A percentile compares a stretch with the other conserved stretches of the same genome.
Evolutionary conservation across 1,284 basidiomycete genomes (phyloP).

Genomic region (Taiwanofungus camphoratus): DNA sequence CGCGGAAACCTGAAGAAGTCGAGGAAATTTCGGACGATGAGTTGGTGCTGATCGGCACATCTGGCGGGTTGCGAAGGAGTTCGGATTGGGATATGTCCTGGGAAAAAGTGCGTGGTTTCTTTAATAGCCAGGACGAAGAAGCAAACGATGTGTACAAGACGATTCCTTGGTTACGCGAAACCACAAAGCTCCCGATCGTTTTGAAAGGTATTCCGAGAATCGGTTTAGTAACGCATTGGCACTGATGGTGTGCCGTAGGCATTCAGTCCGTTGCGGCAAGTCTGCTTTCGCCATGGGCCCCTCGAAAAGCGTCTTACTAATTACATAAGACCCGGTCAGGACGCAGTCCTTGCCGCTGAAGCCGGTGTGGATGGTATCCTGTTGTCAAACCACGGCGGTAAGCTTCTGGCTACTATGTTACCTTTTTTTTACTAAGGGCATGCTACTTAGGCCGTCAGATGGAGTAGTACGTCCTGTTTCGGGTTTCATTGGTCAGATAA

Average conservation of each 20-base stretch:
- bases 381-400: slow-evolving; percentile 89
- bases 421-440: slow-evolving; percentile 3
- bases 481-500: background rate
- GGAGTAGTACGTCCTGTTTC: slow-evolving; percentile 51
- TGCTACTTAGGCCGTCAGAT: slow-evolving; percentile 66
- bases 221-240: background rate
- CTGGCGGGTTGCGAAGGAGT: slow-evolving; percentile 55
- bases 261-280: slow-evolving; percentile 70
- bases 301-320: background rate
- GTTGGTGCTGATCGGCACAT: slow-evolving; percentile 49
- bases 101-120: slow-evolving; percentile 42
- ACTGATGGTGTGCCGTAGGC: slow-evolving; percentile 19
- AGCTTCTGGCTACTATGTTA: slow-evolving; percentile 25
- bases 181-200: slow-evolving; percentile 77
- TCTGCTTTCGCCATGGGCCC: background rate
- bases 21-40: slow-evolving; percentile 22
- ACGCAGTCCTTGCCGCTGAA: slow-evolving; percentile 83
- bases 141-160: too few species aligned
- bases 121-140: too few species aligned
- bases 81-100: slow-evolving; percentile 72
- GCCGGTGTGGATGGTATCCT: slow-evolving; percentile 84
- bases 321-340: slow-evolving; percentile 31
- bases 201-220: slow-evolving; percentile 50
- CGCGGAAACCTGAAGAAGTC: slow-evolving; percentile 15
- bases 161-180: slow-evolving; percentile 70